A percentile compares a stretch with the other conserved stretches of the same genome.
Evolutionary conservation across 176 grass and related monocot species (phyloP).

Genomic region (Poa pratensis): DNA sequence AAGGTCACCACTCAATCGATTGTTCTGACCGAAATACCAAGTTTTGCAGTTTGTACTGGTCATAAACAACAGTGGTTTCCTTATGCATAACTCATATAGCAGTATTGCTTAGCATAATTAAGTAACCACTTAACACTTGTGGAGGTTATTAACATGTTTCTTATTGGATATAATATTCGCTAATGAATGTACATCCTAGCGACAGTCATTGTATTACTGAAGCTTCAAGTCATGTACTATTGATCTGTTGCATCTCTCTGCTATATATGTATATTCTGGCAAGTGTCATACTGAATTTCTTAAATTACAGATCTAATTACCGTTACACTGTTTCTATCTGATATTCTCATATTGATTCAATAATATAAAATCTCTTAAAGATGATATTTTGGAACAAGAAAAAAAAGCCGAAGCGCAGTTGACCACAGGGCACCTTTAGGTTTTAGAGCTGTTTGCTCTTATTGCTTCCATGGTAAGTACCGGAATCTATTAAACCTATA

Average conservation of each 20-base stretch:
- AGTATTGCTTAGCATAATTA: not conserved
- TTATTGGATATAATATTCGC: not conserved
- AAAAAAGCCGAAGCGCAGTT: conserved; percentile 18
- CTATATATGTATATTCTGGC: not conserved
- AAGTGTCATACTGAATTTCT: not conserved
- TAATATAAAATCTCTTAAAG: conserved; percentile 15
- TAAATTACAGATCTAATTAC: not conserved
- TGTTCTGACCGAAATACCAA: not conserved
- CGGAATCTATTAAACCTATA: not conserved
- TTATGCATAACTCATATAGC: not conserved
- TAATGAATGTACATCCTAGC: not conserved
- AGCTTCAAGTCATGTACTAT: not conserved
- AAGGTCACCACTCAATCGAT: not conserved
- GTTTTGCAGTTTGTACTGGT: not conserved
- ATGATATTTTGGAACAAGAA: not conserved
- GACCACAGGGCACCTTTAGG: not conserved
- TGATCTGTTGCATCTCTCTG: not conserved
- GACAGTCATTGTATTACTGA: not conserved
- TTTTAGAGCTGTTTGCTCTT: conserved; percentile 13
- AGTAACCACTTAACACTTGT: not conserved
- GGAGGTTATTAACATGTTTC: not conserved
- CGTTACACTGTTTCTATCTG: not conserved
- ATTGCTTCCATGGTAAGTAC: conserved; percentile 53
- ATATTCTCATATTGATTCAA: not conserved
- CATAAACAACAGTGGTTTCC: not conserved